Evolutionary conservation across 1,139 yeast genomes (phyloP), one percentile per base, ranked within the genome.

Genomic region (Blastobotrys petasosporus): DNA sequence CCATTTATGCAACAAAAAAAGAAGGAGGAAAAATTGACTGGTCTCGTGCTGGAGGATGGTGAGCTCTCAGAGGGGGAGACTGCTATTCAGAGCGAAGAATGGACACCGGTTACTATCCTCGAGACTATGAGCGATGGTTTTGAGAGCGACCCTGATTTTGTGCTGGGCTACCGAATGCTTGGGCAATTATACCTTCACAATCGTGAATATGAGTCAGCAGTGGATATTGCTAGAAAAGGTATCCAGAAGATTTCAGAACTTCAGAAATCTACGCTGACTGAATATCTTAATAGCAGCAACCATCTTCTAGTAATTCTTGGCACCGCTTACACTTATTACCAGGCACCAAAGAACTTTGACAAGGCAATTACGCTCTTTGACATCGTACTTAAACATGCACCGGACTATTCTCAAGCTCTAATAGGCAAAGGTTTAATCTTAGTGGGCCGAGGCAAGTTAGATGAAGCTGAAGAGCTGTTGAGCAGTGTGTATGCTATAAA

Each of bases 311-410:
- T 88, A 42, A 72, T 78, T 13, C 70, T 86, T 46, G 97, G 94
- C 0, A 76, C 82, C 2, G 76, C 85, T 0, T 85, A 87, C 58
- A 86, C 95, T 0, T 83, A 85, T 59, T 76, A 81, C 60, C 95
- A 90, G 61, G 85, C 96, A 0, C 98, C 97, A 4, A 87, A 87
- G 62, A 85, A 90, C 63, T 87, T 79, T 59, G 72, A 76, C 8
- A 72, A 82, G 34, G 97, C 98, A 0, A 62, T 85, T 38, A 78
- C 77, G 41, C 66, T 88, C 25, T 92, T 84, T 62, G 84, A 83
- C 43, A 68, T 73, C 30, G 77, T 88, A 7, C 69, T 86, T 29
- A 57, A 57, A 2, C 67, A 67, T 2, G 77, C 76, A 44, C 79
- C 81, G 0, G 57, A 65, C 1, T 78, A 80, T 55, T 66, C 74